A percentile compares a stretch with the other conserved stretches of the same genome.
These are phyloP conservation scores for Penicillium sp. DNA, from an alignment of 2,329 filamentous ascomycete species.

Conservation along the genomic window DNA sequence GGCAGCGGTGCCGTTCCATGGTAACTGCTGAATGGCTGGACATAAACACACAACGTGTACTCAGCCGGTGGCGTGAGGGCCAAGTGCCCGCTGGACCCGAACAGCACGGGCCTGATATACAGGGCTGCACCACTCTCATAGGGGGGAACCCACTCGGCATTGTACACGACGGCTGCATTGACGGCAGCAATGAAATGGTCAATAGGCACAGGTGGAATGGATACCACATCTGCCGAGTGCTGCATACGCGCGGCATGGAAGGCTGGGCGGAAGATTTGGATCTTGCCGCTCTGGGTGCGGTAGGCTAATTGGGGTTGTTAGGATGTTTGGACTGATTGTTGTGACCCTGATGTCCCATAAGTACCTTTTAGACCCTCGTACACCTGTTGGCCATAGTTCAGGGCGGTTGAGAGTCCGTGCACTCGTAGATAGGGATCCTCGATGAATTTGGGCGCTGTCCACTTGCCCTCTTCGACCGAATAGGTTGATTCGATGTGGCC, in stretches of 20 bases:
- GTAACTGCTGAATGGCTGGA: constrained; percentile 88
- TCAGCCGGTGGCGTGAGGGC: constrained; percentile 83
- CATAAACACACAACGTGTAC: constrained; percentile 84
- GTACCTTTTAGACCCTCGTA: constrained; percentile 79
- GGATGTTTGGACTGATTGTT: not conserved
- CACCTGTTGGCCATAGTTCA: constrained; percentile 94
- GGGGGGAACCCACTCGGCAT: constrained; percentile 84
- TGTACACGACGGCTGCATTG: constrained; percentile 75
- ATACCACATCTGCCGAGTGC: constrained; percentile 76
- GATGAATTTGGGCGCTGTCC: constrained; percentile 74
- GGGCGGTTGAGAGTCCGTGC: constrained; percentile 85
- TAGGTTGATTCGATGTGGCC: constrained; percentile 61
- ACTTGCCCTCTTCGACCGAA: constrained; percentile 63
- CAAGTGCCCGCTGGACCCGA: constrained; percentile 79
- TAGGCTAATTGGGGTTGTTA: constrained; percentile 55
- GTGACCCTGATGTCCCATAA: not conserved
- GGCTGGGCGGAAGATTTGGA: constrained; percentile 80
- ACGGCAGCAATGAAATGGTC: constrained; percentile 71
- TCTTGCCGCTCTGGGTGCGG: constrained; percentile 61
- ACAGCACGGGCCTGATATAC: constrained; percentile 84
- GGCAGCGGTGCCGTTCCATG: constrained; percentile 80
- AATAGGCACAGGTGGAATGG: constrained; percentile 74
- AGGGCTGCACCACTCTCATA: constrained; percentile 81
- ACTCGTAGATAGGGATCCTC: constrained; percentile 77
- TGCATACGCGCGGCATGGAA: constrained; percentile 79